Conservation (phyloP, 495 filamentous ascomycete genomes). For the Trypethelium eluteriae region DNA sequence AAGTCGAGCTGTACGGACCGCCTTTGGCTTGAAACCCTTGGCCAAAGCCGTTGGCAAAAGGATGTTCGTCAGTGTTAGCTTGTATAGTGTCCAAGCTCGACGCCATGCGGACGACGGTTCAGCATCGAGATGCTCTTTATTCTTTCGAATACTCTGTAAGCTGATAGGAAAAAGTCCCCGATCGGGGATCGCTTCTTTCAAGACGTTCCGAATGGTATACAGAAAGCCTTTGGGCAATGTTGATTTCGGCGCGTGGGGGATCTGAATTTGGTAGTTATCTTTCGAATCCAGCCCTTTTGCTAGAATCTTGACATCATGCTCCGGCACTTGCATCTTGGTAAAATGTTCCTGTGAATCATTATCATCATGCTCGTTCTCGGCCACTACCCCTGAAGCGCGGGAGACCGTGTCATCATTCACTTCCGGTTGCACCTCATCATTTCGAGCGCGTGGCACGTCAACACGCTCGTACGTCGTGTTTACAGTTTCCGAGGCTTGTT, state of each 20-base stretch:
- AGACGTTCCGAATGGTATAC: constrained; percentile 9
- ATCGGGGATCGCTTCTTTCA: constrained; percentile 3
- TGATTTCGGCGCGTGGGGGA: background rate
- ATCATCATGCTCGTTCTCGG: constrained; percentile 3
- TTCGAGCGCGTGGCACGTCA: background rate
- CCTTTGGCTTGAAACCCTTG: background rate
- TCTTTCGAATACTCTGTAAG: constrained; percentile 3
- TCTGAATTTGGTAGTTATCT: constrained; percentile 10
- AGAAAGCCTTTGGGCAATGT: constrained; percentile 9
- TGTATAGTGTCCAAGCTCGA: constrained; percentile 6
- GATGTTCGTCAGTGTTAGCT: background rate
- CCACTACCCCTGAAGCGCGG: background rate
- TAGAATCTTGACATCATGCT: constrained; percentile 6
- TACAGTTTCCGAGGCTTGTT: background rate
- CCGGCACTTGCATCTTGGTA: constrained; percentile 2
- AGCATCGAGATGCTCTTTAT: constrained; percentile 7
- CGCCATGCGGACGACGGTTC: constrained; percentile 3
- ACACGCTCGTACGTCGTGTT: background rate
- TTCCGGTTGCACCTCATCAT: constrained; percentile 1
- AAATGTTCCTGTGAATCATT: constrained; percentile 2
- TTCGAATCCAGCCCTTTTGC: constrained; percentile 2
- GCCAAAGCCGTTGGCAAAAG: constrained; percentile 5
- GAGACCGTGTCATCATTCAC: background rate
- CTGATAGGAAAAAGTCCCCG: constrained; percentile 3
- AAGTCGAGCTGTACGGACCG: constrained; percentile 7